Evolutionary conservation across 768 basidiomycete genomes (phyloP).

Genomic region (Bullera alba): DNA sequence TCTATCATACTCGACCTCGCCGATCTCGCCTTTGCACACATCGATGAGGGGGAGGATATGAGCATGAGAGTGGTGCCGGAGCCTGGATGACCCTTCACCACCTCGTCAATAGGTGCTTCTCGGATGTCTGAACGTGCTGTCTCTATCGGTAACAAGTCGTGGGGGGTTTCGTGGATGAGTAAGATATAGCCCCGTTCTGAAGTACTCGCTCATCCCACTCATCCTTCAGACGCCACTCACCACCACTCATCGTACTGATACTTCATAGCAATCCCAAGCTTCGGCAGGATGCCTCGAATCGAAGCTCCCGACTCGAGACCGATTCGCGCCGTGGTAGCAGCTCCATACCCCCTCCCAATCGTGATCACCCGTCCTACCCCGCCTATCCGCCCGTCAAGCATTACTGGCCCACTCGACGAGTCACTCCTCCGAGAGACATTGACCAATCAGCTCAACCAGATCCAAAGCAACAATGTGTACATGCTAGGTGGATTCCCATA

Average conservation of each 20-base stretch:
- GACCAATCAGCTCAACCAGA: not conserved
- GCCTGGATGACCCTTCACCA: not conserved
- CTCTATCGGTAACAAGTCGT: too few relatives aligned
- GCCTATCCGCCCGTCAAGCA: not conserved
- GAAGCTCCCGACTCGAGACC: not conserved
- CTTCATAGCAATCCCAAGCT: not conserved
- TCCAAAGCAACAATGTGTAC: not conserved
- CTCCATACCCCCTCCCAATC: constrained; percentile 28
- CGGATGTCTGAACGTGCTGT: not conserved
- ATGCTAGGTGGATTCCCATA: not conserved
- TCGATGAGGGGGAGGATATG: too few relatives aligned
- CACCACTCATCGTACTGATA: not conserved
- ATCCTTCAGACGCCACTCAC: not conserved
- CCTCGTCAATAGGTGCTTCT: not conserved
- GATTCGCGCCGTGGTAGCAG: constrained; percentile 24
- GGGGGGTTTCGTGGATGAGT: too few relatives aligned
- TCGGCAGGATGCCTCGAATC: not conserved
- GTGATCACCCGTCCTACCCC: constrained; percentile 11
- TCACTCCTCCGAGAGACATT: not conserved
- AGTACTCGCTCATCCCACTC: not conserved
- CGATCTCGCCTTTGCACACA: too few relatives aligned
- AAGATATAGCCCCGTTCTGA: too few relatives aligned
- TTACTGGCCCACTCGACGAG: not conserved
- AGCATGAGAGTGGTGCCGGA: too few relatives aligned
- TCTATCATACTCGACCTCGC: too few relatives aligned